Base-by-base conservation (phyloP, 768 basidiomycete genomes). In the Paxillus involutus region DNA sequence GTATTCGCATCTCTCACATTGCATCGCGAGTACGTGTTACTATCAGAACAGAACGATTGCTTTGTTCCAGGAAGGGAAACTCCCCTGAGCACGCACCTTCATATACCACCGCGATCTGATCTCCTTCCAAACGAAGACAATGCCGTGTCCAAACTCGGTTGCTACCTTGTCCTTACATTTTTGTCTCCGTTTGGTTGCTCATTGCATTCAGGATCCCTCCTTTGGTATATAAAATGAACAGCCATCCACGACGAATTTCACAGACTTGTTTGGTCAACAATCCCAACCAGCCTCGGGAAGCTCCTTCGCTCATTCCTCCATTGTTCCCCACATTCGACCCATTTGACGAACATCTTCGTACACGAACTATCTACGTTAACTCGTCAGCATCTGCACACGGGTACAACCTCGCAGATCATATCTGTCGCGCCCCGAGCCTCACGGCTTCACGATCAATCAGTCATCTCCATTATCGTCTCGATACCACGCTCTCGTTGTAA, bases 171-270 rank as follows among this genome's bases (percentile, higher is more conserved):
- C 43, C 48, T 70, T 35, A 10, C 17, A 49, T 39, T 51, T 51
- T 51, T 43, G 48, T 49, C 39, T 36, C 37, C 32, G 42, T 46
- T 30, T 48, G 21, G 47, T 29, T 3, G 13, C 17, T 36, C 33
- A 41, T 36, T 39, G 40, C 48, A 35, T 54, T 51, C 41, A 53
- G 43, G 35, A 44, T 54, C 52, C 52, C 41, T 49, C 47, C 35
- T 53, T 36, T 44, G 45, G 57, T 70, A 71, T 71, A 70, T 63
- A 71, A 61, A 52, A 54, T 59, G 59, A 51, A n/a, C n/a, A 5
- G 3, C 45, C 49, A 47, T 2, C 10, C 48, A 39, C 10, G 52
- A 6, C 21, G 54, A 54, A 54, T 58, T 55, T 48, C 41, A 58
- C 49, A 53, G 49, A 60, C 52, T 56, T 47, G 44, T 51, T 49